Evolutionary conservation across 23 red algal species (phyloP).

Genomic region (Gracilaria gracilis): DNA sequence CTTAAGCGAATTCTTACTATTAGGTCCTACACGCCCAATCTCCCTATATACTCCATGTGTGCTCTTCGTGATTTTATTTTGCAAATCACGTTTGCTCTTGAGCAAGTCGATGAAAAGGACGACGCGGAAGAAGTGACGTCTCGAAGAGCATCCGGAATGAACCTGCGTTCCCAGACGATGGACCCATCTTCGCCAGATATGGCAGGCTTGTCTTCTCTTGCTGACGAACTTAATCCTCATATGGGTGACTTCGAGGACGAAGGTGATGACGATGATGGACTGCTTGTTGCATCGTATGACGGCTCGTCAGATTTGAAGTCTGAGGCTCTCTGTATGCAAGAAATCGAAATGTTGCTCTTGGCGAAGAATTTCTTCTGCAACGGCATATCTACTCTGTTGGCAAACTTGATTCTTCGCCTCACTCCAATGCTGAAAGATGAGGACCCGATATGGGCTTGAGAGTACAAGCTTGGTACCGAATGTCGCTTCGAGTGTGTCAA

Average conservation of each 20-base stretch:
- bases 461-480: slow-evolving; percentile 79
- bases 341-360: slow-evolving; percentile 80
- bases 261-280: slow-evolving; percentile 72
- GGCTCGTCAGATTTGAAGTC: slow-evolving; percentile 71
- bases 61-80: slow-evolving; percentile 75
- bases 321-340: slow-evolving; percentile 87
- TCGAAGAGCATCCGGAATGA: slow-evolving; percentile 38
- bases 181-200: slow-evolving; percentile 31
- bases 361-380: slow-evolving; percentile 88
- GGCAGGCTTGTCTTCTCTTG: slow-evolving; percentile 12
- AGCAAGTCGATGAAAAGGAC: slow-evolving; percentile 54
- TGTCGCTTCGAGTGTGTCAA: slow-evolving; percentile 77
- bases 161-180: slow-evolving; percentile 23
- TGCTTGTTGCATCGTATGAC: slow-evolving; percentile 59
- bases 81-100: slow-evolving; percentile 77
- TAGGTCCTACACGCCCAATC: slow-evolving; percentile 64
- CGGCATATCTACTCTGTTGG: slow-evolving; percentile 76
- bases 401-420: slow-evolving; percentile 70
- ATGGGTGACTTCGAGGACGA: slow-evolving; percentile 34
- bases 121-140: slow-evolving; percentile 25
- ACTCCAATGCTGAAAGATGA: slow-evolving; percentile 50
- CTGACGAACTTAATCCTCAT: slow-evolving; percentile 1
- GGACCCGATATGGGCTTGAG: slow-evolving; percentile 57
- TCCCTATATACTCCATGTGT: slow-evolving; percentile 81
- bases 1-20: slow-evolving; percentile 81